Percentiles rank a stretch among this genome's conserved stretches.
These are phyloP conservation scores for Cadophora sp. DNA, from an alignment of 2,329 filamentous ascomycete genomes.

Conservation along the genomic window DNA sequence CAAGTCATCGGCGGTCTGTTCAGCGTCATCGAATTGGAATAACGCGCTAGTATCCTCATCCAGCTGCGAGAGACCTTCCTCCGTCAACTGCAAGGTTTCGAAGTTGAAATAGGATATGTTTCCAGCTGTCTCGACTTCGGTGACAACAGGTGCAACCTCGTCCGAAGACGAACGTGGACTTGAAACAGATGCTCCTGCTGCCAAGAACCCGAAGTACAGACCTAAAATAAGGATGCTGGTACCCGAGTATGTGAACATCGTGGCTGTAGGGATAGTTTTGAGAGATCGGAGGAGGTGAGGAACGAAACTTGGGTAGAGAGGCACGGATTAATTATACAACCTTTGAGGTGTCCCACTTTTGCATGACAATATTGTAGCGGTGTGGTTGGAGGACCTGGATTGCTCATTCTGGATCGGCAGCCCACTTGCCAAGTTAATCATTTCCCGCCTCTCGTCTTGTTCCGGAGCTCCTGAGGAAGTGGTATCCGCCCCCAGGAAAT, in stretches of 20 bases:
- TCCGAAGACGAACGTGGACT: background rate
- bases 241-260: constrained; percentile 9
- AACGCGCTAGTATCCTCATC: background rate
- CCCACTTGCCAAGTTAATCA: constrained; percentile 4
- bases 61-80: constrained; percentile 1
- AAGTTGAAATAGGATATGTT: constrained; percentile 1
- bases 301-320: background rate
- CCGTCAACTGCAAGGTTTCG: constrained; percentile 10
- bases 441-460: background rate
- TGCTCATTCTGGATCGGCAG: background rate
- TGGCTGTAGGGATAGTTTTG: constrained; percentile 1
- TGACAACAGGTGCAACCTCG: background rate
- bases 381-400: background rate
- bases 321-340: constrained; percentile 1
- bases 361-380: background rate
- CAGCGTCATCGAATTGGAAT: background rate
- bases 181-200: constrained; percentile 7
- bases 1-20: background rate
- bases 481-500: background rate
- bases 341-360: constrained; percentile 10
- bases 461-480: no score
- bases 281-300: background rate
- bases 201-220: background rate
- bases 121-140: background rate
- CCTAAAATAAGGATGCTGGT: background rate